Evolutionary conservation across 176 grass and related monocot species (phyloP).

Genomic region (Phoenix roebelenii): DNA sequence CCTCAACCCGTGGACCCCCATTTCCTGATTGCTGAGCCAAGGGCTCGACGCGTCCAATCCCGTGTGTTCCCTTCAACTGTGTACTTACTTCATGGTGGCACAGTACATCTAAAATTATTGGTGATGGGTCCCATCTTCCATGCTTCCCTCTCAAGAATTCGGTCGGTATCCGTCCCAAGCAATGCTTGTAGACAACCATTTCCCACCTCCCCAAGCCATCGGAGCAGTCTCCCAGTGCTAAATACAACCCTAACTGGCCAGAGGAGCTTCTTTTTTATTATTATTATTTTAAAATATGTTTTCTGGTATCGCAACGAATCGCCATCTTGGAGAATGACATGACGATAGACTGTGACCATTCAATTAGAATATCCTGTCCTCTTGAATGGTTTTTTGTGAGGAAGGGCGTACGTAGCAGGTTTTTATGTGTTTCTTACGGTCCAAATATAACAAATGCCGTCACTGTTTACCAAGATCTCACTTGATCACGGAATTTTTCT

Average conservation of each 20-base stretch:
- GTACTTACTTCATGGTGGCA: not conserved
- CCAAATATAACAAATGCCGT: too few relatives aligned
- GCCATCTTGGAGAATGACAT: not conserved
- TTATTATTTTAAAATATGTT: too few relatives aligned
- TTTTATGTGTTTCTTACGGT: too few relatives aligned
- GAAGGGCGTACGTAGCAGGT: too few relatives aligned
- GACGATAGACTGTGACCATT: not conserved
- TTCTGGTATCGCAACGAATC: not conserved
- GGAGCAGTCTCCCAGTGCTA: not conserved
- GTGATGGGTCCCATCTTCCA: not conserved
- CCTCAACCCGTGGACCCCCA: not conserved
- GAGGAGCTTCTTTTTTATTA: too few relatives aligned
- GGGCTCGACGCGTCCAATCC: not conserved
- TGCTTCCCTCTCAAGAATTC: not conserved
- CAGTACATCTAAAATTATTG: not conserved
- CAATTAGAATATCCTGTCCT: not conserved
- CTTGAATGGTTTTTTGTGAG: too few relatives aligned
- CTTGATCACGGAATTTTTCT: too few relatives aligned
- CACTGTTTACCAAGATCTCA: too few relatives aligned
- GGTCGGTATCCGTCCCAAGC: not conserved
- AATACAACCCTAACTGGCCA: not conserved
- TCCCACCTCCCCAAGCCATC: not conserved
- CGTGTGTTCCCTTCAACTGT: not conserved
- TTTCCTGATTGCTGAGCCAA: too few relatives aligned
- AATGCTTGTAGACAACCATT: slow-evolving; percentile 3